Evolutionary conservation across 257 asterid species (phyloP).

Genomic region (Solanum chiquidenum): DNA sequence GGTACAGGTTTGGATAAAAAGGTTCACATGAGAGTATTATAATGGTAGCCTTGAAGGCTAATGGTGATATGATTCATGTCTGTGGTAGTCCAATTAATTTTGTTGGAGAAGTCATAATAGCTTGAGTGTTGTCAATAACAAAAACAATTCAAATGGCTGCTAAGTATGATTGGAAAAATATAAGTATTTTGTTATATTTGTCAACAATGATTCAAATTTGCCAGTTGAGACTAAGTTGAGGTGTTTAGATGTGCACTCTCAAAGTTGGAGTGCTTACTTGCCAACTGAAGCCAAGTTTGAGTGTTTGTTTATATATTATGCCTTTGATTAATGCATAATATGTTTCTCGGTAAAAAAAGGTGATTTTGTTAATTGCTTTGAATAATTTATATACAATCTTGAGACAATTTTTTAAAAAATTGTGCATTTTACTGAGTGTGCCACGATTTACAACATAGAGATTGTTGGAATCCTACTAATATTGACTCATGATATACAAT

Average conservation of each 20-base stretch:
- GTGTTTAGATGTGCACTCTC: not conserved
- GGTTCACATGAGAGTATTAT: no score
- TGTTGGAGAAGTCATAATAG: not conserved
- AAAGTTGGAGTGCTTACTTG: not conserved
- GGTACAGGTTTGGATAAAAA: not conserved
- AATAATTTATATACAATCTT: not conserved
- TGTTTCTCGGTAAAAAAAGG: not conserved
- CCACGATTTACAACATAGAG: not conserved
- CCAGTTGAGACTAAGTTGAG: not conserved
- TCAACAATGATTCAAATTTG: not conserved
- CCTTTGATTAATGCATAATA: not conserved
- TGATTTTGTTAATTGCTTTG: not conserved
- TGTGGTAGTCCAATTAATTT: not conserved
- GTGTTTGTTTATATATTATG: not conserved
- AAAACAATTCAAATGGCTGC: not conserved
- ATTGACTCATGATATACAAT: not conserved
- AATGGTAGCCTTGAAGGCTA: not conserved
- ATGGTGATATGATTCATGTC: not conserved
- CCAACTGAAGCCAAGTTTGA: not conserved
- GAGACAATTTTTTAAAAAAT: not conserved
- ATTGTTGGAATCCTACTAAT: not conserved
- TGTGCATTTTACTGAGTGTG: not conserved
- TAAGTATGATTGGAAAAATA: not conserved
- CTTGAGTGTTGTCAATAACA: not conserved
- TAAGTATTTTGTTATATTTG: not conserved